These are phyloP conservation scores for Cystobasidium tubakii DNA, from an alignment of 768 basidiomycete genomes.

Conservation along the genomic window DNA sequence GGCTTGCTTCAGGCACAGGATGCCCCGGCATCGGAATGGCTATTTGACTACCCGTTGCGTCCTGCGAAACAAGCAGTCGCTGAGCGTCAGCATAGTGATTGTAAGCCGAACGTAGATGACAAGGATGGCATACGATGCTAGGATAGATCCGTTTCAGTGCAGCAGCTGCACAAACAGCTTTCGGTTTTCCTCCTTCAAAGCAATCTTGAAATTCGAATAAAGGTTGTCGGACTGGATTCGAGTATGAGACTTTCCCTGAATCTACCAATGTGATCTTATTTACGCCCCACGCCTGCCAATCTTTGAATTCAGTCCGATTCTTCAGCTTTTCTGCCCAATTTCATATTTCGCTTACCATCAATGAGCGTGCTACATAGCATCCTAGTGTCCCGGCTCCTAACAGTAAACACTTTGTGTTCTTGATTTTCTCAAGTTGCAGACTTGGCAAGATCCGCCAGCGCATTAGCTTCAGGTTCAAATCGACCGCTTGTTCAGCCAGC, in stretches of 20 bases:
- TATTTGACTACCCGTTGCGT: conserved; percentile 69
- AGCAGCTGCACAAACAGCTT: conserved; percentile 83
- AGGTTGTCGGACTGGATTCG: conserved; percentile 95
- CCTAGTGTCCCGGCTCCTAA: conserved; percentile 94
- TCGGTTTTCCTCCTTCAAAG: conserved; percentile 82
- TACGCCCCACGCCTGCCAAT: conserved; percentile 81
- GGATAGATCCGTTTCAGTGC: conserved; percentile 82
- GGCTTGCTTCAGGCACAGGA: conserved; percentile 61
- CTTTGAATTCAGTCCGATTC: not conserved
- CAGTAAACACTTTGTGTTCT: conserved; percentile 69
- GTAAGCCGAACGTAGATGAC: not conserved
- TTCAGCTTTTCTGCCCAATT: not conserved
- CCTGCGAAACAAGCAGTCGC: conserved; percentile 57
- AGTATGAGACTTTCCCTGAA: conserved; percentile 84
- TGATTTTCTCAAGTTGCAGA: conserved; percentile 80
- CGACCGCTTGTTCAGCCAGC: conserved; percentile 92
- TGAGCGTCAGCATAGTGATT: not conserved
- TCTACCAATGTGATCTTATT: conserved; percentile 88
- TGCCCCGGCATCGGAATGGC: conserved; percentile 97
- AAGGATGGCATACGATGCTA: conserved; percentile 63
- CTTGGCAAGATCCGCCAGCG: conserved; percentile 89
- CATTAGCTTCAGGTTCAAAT: conserved; percentile 95
- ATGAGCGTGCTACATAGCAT: conserved; percentile 83
- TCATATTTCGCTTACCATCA: conserved; percentile 62
- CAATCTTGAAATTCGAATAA: conserved; percentile 94